These are phyloP conservation scores for Talaromyces piceae DNA, from an alignment of 2,329 filamentous ascomycete species.

Conservation along the genomic window DNA sequence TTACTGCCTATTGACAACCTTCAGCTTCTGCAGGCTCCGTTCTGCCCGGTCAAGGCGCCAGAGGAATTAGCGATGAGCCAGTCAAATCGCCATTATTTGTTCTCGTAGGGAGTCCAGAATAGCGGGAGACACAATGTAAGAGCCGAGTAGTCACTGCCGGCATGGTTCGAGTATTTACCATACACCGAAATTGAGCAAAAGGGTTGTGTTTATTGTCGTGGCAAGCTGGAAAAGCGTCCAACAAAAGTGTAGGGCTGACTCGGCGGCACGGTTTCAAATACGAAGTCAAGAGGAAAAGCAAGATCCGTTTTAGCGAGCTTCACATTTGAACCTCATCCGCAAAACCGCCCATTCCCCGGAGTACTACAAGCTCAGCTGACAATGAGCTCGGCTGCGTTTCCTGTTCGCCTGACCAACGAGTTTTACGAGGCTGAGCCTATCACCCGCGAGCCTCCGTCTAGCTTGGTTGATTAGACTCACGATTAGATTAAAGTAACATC, in stretches of 20 bases:
- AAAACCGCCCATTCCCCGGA: too few species aligned
- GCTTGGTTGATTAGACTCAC: neutral
- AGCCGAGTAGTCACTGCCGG: too few species aligned
- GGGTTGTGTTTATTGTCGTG: too few species aligned
- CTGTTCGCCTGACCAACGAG: neutral
- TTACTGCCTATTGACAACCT: neutral
- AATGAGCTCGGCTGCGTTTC: neutral
- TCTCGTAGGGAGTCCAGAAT: neutral
- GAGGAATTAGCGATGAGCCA: neutral
- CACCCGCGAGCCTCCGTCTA: neutral
- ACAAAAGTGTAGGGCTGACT: neutral
- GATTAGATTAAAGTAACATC: neutral
- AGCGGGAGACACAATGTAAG: too few species aligned
- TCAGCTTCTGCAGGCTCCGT: neutral
- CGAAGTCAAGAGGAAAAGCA: too few species aligned
- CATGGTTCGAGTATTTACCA: too few species aligned
- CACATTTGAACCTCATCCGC: too few species aligned
- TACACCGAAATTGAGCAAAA: too few species aligned
- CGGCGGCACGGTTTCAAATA: too few species aligned
- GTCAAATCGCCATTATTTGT: neutral
- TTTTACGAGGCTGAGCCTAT: neutral
- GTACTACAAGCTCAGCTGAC: neutral
- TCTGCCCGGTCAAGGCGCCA: neutral
- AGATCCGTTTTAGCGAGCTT: too few species aligned
- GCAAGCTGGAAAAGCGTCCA: too few species aligned